Percentiles rank a stretch among this genome's conserved stretches.
These are phyloP conservation scores for Hymenoscyphus fraxineus DNA, from an alignment of 2,329 filamentous ascomycete species.

Conservation along the genomic window DNA sequence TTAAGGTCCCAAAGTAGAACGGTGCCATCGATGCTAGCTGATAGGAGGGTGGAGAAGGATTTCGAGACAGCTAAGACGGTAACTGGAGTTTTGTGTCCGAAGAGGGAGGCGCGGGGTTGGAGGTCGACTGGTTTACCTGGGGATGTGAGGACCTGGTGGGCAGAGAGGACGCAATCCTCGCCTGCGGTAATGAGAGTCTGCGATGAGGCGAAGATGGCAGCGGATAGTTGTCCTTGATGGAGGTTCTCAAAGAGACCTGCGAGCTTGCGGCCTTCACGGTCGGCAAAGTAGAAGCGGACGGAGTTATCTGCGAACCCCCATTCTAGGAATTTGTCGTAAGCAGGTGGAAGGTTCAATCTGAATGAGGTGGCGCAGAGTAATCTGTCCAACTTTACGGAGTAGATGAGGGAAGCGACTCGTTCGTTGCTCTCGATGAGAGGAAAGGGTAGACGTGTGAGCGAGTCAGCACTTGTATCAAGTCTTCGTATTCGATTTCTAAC, in stretches of 20 bases:
- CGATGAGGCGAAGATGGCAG: constrained; percentile 80
- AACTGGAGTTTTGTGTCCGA: constrained; percentile 84
- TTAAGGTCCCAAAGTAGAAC: constrained; percentile 95
- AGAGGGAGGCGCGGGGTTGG: constrained; percentile 72
- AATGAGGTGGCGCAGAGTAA: constrained; percentile 81
- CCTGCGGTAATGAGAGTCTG: constrained; percentile 89
- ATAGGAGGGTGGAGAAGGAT: constrained; percentile 83
- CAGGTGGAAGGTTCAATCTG: constrained; percentile 79
- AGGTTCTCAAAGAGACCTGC: constrained; percentile 91
- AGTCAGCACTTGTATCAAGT: constrained; percentile 74
- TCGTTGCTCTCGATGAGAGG: constrained; percentile 71
- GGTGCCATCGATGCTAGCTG: constrained; percentile 75
- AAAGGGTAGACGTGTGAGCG: constrained; percentile 72
- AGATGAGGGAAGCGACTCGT: constrained; percentile 72
- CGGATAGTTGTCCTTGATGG: constrained; percentile 85
- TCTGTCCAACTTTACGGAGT: constrained; percentile 75
- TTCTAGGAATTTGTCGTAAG: constrained; percentile 86
- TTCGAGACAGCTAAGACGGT: constrained; percentile 79
- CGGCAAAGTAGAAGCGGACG: constrained; percentile 83
- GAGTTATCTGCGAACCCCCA: constrained; percentile 96
- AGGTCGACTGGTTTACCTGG: constrained; percentile 72
- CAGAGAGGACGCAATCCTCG: constrained; percentile 84
- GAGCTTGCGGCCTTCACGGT: constrained; percentile 64
- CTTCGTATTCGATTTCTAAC: constrained; percentile 60
- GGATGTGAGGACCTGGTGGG: constrained; percentile 68